Conservation (phyloP, 2,329 filamentous ascomycete species). For the Neocucurbitaria cava region DNA sequence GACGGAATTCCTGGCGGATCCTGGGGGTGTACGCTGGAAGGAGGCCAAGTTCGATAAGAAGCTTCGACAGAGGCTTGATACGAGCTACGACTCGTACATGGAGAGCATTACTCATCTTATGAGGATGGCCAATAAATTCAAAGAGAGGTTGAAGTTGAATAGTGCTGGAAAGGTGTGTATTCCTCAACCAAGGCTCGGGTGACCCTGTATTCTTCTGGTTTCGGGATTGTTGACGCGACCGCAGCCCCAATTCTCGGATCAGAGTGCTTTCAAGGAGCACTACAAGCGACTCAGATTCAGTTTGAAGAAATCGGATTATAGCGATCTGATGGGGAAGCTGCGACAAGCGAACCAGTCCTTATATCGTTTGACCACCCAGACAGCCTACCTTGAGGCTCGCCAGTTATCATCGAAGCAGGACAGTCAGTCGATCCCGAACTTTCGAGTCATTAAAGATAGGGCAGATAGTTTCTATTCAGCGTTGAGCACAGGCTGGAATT, state of each 20-base stretch:
- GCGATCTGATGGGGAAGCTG: slow-evolving; percentile 31
- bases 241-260: slow-evolving; percentile 29
- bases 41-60: slow-evolving; percentile 16
- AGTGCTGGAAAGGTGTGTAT: slow-evolving; percentile 17
- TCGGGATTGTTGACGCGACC: neutral
- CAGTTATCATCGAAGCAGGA: slow-evolving; percentile 6
- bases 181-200: neutral
- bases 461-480: slow-evolving; percentile 26
- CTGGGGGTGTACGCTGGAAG: slow-evolving; percentile 29
- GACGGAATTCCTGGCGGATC: slow-evolving; percentile 25
- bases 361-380: slow-evolving; percentile 32
- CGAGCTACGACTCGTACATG: slow-evolving; percentile 21
- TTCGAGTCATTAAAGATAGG: slow-evolving; percentile 24
- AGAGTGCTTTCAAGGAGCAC: slow-evolving; percentile 33
- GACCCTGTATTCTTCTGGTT: neutral
- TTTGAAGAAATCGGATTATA: slow-evolving; percentile 34
- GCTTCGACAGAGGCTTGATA: slow-evolving; percentile 20
- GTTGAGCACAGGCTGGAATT: slow-evolving; percentile 29
- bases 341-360: slow-evolving; percentile 28
- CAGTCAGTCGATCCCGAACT: slow-evolving; percentile 21
- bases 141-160: slow-evolving; percentile 23
- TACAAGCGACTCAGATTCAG: slow-evolving; percentile 40
- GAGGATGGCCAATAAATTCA: slow-evolving; percentile 14
- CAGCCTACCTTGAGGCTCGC: slow-evolving; percentile 19
- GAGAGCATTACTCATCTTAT: slow-evolving; percentile 18